These are phyloP conservation scores for Lactuca sativa DNA, from an alignment of 129 eudicot species.

Conservation along the genomic window DNA sequence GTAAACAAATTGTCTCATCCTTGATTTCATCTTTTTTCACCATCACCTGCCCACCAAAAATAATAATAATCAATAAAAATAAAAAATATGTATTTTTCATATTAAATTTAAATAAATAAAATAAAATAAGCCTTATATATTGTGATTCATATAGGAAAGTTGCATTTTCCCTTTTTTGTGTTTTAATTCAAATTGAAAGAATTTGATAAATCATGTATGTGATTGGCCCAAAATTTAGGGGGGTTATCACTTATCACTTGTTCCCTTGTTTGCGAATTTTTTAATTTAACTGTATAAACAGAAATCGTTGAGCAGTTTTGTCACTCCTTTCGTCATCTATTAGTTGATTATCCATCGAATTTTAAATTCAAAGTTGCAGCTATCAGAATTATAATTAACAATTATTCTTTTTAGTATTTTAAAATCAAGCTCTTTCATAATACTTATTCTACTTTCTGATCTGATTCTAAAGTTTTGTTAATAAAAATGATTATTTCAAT, in stretches of 20 bases:
- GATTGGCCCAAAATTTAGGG: neutral
- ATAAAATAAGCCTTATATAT: too few relatives aligned
- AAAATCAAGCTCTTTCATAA: neutral
- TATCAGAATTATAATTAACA: neutral
- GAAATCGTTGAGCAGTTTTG: conserved; percentile 6
- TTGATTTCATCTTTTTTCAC: too few relatives aligned
- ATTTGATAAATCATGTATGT: neutral
- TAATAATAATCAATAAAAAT: too few relatives aligned
- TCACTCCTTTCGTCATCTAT: neutral
- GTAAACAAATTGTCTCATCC: too few relatives aligned
- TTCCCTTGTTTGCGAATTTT: neutral
- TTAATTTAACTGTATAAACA: neutral
- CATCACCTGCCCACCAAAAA: too few relatives aligned
- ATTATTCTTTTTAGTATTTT: neutral
- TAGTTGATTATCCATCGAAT: neutral
- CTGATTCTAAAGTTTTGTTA: neutral
- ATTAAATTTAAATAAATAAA: too few relatives aligned
- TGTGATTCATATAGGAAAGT: too few relatives aligned
- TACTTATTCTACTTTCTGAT: neutral
- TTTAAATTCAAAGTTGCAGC: neutral
- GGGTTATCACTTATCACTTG: neutral
- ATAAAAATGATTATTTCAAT: neutral
- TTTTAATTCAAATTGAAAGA: neutral
- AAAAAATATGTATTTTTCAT: too few relatives aligned
- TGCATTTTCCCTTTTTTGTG: too few relatives aligned